A percentile compares a stretch with the other conserved stretches of the same genome.
Conservation (phyloP, 176 grass and related monocot species). For the Oryza nivara region DNA sequence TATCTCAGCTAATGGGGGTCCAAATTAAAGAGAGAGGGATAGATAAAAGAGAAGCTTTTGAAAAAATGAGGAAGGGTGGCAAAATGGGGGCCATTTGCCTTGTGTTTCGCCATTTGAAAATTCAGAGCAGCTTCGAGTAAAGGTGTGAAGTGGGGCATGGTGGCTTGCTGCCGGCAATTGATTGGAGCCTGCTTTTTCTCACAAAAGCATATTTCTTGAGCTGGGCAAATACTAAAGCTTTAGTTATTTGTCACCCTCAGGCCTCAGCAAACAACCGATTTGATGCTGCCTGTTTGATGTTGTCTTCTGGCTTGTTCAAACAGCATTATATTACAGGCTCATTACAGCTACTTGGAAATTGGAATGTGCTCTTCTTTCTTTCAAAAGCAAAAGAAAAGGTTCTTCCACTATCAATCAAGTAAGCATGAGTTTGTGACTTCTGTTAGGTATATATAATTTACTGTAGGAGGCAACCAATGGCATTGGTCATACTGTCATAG, state of each 20-base stretch:
- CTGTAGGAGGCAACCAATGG: not conserved
- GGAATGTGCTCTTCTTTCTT: conserved; percentile 28
- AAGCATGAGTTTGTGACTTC: not conserved
- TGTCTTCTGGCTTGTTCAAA: conserved; percentile 30
- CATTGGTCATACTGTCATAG: not conserved
- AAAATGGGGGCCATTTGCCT: conserved; percentile 44
- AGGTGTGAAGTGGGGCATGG: conserved; percentile 34
- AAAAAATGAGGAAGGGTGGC: conserved; percentile 7
- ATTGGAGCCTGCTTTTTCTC: conserved; percentile 40
- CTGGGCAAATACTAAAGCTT: conserved; percentile 35
- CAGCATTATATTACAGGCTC: not conserved
- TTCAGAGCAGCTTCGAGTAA: conserved; percentile 46
- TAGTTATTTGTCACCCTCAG: conserved; percentile 4
- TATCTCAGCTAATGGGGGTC: conserved; percentile 33
- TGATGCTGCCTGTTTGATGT: conserved; percentile 37
- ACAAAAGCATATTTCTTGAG: conserved; percentile 53
- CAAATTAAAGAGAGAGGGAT: conserved; percentile 39
- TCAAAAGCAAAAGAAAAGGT: not conserved
- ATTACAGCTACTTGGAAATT: too few relatives aligned
- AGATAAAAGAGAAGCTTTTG: conserved; percentile 54
- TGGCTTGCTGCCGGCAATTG: conserved; percentile 16
- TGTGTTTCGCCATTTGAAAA: conserved; percentile 48
- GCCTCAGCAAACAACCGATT: conserved; percentile 17
- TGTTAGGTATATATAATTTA: not conserved
- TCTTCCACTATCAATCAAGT: not conserved